A percentile compares a stretch with the other conserved stretches of the same genome.
Evolutionary conservation across 106 monocot genomes (phyloP).

Genomic region (Dioscorea zingiberensis): DNA sequence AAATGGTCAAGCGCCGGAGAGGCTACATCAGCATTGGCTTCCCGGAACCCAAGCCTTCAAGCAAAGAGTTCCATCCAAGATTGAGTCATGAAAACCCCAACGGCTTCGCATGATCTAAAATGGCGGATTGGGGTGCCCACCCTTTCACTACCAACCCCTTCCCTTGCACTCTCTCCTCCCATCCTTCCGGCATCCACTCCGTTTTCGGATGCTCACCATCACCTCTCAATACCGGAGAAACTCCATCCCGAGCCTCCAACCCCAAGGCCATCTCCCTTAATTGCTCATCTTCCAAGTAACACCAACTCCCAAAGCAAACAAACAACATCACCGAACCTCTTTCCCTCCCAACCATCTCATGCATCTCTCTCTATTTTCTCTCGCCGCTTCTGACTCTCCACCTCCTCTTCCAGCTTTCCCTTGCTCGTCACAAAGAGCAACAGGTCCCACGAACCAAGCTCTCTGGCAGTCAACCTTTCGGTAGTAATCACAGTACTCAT

Average conservation of each 20-base stretch:
- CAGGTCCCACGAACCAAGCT: constrained; percentile 13
- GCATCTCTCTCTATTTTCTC: too few relatives aligned
- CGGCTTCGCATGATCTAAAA: too few relatives aligned
- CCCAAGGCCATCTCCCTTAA: neutral
- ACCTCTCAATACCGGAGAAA: neutral
- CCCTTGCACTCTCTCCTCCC: too few relatives aligned
- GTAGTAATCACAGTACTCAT: too few relatives aligned
- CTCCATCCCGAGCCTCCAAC: neutral
- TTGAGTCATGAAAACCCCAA: too few relatives aligned
- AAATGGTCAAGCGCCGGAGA: constrained; percentile 2
- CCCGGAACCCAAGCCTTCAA: too few relatives aligned
- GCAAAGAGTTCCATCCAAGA: too few relatives aligned
- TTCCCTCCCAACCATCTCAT: constrained; percentile 5
- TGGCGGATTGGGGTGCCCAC: too few relatives aligned
- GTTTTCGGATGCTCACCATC: neutral
- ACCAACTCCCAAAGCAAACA: constrained; percentile 3
- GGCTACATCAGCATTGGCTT: constrained; percentile 13
- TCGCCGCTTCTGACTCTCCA: neutral
- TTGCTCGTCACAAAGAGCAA: neutral
- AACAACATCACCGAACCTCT: neutral
- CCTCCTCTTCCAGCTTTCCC: neutral
- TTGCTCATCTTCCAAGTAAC: neutral
- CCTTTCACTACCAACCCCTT: too few relatives aligned
- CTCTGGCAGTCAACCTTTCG: neutral
- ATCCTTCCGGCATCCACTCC: too few relatives aligned